phyloP scores from a whole-genome alignment of 768 basidiomycete species.

The Dioszegia hungarica region DNA sequence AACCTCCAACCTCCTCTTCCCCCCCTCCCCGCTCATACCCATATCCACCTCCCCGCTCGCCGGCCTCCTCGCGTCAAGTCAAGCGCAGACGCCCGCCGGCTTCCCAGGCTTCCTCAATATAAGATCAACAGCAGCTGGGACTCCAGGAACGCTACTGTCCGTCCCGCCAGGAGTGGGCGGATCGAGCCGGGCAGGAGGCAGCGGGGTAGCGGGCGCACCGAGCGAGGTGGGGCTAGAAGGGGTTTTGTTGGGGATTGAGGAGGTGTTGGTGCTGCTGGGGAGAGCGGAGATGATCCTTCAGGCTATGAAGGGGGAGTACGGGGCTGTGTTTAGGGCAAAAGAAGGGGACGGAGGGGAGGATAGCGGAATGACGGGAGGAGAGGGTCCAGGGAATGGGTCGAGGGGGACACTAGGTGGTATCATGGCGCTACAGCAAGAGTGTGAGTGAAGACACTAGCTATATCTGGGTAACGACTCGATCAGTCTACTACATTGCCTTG shows the following conservation, averaged over 20 bases:
- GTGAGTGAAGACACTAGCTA: not conserved
- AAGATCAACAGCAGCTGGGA: too few relatives aligned
- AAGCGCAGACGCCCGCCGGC: not conserved
- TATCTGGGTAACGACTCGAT: not conserved
- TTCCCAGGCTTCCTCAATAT: too few relatives aligned
- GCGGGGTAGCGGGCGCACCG: not conserved
- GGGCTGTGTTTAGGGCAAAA: not conserved
- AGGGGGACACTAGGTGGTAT: not conserved
- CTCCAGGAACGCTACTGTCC: too few relatives aligned
- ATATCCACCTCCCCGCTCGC: not conserved
- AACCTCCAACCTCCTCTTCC: not conserved
- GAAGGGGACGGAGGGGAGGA: not conserved
- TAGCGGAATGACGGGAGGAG: not conserved
- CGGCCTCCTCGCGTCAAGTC: not conserved
- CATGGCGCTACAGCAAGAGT: constrained; percentile 3
- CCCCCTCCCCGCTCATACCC: too few relatives aligned
- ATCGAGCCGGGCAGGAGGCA: not conserved
- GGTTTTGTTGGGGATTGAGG: constrained; percentile 1
- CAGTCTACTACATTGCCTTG: too few relatives aligned
- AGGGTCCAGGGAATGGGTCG: not conserved
- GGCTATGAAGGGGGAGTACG: not conserved
- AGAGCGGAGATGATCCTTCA: not conserved
- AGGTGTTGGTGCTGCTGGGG: not conserved
- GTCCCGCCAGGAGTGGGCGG: too few relatives aligned
- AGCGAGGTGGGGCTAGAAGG: not conserved